A percentile compares a stretch with the other conserved stretches of the same genome.
Conservation (phyloP, 1,284 basidiomycete genomes). For the Laetiporus sulphureus region DNA sequence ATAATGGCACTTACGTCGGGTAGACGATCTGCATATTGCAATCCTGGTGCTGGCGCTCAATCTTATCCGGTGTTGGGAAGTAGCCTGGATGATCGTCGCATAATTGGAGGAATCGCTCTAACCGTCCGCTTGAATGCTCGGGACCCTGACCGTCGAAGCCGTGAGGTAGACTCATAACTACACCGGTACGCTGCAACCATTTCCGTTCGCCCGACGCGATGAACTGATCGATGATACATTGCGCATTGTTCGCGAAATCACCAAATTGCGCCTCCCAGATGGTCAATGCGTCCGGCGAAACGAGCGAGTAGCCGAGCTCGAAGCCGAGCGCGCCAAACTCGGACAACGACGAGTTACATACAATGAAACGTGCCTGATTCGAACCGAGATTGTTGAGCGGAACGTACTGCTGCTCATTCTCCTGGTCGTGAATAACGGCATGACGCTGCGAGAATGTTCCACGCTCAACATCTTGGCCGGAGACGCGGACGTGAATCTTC, state of each 20-base stretch:
- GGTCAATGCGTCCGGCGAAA: slow-evolving; percentile 89
- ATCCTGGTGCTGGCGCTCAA: slow-evolving; percentile 96
- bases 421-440: slow-evolving; percentile 95
- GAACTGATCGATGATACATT: slow-evolving; percentile 99
- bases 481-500: slow-evolving; percentile 91
- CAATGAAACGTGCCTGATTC: slow-evolving; percentile 86
- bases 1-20: slow-evolving; percentile 60
- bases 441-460: slow-evolving; percentile 99
- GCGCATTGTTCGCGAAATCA: slow-evolving; percentile 96
- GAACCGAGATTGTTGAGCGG: slow-evolving; percentile 86
- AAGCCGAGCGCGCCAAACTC: slow-evolving; percentile 96
- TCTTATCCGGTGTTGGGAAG: slow-evolving; percentile 87
- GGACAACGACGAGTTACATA: slow-evolving; percentile 97
- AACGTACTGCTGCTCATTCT: slow-evolving; percentile 85
- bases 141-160: slow-evolving; percentile 99
- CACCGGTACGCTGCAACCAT: slow-evolving; percentile 93
- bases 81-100: slow-evolving; percentile 95
- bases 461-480: slow-evolving; percentile 98
- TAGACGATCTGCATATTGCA: slow-evolving; percentile 99
- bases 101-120: slow-evolving; percentile 96
- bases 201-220: slow-evolving; percentile 97
- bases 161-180: slow-evolving; percentile 91
- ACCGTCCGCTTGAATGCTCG: slow-evolving; percentile 94
- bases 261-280: slow-evolving; percentile 99
- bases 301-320: slow-evolving; percentile 97